Evolutionary conservation across 805 yeast genomes (phyloP).

Genomic region (Yamadazyma phyllophila): DNA sequence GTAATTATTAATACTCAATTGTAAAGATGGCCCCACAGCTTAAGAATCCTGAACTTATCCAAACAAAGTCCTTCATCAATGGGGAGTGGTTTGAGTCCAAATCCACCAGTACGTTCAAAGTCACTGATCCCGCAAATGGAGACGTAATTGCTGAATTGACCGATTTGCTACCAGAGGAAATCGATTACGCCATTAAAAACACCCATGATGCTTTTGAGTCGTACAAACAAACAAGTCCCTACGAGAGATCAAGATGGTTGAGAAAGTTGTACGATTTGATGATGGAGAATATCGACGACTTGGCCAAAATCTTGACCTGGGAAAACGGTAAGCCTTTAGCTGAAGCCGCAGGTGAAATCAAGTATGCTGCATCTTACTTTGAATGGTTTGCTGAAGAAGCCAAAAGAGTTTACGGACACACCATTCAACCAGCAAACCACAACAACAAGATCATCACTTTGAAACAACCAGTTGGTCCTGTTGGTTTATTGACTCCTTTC

Average conservation of each 20-base stretch:
- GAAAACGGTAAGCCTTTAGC: slow-evolving; percentile 59
- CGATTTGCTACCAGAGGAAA: slow-evolving; percentile 46
- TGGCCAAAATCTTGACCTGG: slow-evolving; percentile 55
- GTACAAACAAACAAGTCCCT: slow-evolving; percentile 47
- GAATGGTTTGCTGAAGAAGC: slow-evolving; percentile 55
- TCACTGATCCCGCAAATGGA: slow-evolving; percentile 41
- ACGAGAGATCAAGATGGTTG: slow-evolving; percentile 50
- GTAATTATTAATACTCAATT: background rate
- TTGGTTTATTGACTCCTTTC: slow-evolving; percentile 65
- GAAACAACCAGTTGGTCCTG: slow-evolving; percentile 63
- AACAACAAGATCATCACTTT: slow-evolving; percentile 51
- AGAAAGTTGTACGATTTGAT: slow-evolving; percentile 50
- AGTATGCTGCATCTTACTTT: slow-evolving; percentile 52
- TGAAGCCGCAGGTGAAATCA: slow-evolving; percentile 55
- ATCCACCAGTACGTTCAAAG: slow-evolving; percentile 36
- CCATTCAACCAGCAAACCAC: slow-evolving; percentile 53
- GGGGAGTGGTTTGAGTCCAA: slow-evolving; percentile 40
- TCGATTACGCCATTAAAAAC: slow-evolving; percentile 45
- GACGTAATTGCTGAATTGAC: slow-evolving; percentile 34
- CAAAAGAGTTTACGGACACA: slow-evolving; percentile 52
- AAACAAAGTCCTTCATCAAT: slow-evolving; percentile 33
- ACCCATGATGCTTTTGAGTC: slow-evolving; percentile 46
- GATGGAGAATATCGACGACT: slow-evolving; percentile 54
- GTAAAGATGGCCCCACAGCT: slow-evolving; percentile 13
- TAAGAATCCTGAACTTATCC: slow-evolving; percentile 34